Evolutionary conservation across 331 rosid genomes (phyloP).

Genomic region (Pyrus hybrid): DNA sequence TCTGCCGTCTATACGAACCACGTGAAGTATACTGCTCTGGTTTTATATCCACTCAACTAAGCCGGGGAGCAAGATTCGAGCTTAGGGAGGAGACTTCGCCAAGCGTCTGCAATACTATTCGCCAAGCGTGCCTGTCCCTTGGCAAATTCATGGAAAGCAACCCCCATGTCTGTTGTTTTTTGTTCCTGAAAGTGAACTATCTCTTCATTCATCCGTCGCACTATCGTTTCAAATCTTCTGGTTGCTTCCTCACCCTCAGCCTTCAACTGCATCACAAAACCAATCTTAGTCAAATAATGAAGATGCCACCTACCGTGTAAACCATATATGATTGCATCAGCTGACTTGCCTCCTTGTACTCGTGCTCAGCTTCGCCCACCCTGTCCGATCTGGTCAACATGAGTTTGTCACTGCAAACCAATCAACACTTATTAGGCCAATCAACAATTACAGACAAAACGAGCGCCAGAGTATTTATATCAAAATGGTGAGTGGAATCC

Average conservation of each 20-base stretch:
- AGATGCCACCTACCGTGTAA: neutral
- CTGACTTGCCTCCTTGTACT: constrained; percentile 79
- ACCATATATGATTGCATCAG: neutral
- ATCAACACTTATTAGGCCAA: neutral
- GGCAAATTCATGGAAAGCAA: constrained; percentile 94
- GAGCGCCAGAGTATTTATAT: neutral
- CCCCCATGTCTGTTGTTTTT: constrained; percentile 81
- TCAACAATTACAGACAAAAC: neutral
- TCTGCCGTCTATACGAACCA: constrained; percentile 11
- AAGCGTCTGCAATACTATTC: constrained; percentile 72
- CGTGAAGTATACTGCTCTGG: constrained; percentile 13
- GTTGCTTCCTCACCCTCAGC: constrained; percentile 88
- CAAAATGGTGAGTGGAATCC: neutral
- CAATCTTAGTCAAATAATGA: constrained; percentile 8
- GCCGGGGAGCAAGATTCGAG: constrained; percentile 65
- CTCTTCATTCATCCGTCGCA: constrained; percentile 80
- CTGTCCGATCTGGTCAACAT: constrained; percentile 75
- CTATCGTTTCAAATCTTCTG: constrained; percentile 69
- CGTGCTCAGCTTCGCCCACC: constrained; percentile 79
- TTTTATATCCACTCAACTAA: constrained; percentile 9
- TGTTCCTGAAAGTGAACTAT: constrained; percentile 80
- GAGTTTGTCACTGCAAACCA: constrained; percentile 71
- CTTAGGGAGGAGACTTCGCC: constrained; percentile 96
- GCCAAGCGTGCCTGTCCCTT: constrained; percentile 92
- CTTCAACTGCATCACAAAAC: constrained; percentile 70